phyloP scores from a whole-genome alignment of 441 rosid genomes.

The Corymbia citriodora region DNA sequence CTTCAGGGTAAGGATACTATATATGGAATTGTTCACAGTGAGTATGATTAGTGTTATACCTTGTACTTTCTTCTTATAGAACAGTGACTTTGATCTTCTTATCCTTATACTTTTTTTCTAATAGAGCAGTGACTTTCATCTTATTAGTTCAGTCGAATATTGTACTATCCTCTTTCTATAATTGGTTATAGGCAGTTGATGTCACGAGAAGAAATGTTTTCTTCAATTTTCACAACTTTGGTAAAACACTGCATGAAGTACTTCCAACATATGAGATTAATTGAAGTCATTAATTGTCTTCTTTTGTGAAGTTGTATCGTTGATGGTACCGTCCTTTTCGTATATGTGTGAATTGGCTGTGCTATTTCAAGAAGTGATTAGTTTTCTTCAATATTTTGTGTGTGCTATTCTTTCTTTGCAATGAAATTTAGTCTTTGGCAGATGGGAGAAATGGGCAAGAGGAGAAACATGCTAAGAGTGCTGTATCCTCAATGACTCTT shows the following conservation, averaged over 20 bases:
- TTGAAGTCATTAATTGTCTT: not conserved
- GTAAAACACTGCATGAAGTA: not conserved
- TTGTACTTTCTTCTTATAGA: not conserved
- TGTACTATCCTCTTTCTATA: not conserved
- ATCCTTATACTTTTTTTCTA: not conserved
- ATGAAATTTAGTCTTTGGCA: slow-evolving; percentile 18
- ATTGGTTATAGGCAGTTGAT: not conserved
- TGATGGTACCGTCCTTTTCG: not conserved
- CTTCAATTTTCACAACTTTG: not conserved
- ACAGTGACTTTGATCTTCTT: not conserved
- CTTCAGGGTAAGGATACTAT: not conserved
- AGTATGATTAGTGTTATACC: not conserved
- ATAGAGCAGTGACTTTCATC: not conserved
- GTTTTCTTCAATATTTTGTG: not conserved
- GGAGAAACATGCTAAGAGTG: slow-evolving; percentile 16
- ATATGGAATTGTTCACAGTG: not conserved
- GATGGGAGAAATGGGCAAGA: slow-evolving; percentile 35
- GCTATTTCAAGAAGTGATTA: not conserved
- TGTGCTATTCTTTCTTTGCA: not conserved
- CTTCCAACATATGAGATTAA: not conserved
- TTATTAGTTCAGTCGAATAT: not conserved
- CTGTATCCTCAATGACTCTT: slow-evolving; percentile 14
- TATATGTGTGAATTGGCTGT: not conserved
- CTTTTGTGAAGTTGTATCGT: not conserved
- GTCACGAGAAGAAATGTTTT: not conserved